Evolutionary conservation across 257 asterid species (phyloP).

Genomic region (Knoxia roxburghii): DNA sequence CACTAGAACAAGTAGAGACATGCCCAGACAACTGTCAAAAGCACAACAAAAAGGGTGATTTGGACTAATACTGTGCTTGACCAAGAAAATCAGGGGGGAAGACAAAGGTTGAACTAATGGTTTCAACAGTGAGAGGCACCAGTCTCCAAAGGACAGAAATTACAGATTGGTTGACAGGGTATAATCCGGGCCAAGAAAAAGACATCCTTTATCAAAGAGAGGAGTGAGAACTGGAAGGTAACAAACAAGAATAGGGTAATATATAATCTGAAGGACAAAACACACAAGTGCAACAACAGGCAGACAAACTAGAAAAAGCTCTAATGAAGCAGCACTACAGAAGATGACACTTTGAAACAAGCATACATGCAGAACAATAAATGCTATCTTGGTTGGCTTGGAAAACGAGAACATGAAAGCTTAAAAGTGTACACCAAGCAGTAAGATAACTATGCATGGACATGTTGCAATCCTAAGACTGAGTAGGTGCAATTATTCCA

Average conservation of each 20-base stretch:
- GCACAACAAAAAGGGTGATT: not conserved
- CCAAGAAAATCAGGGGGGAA: not conserved
- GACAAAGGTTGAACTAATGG: not conserved
- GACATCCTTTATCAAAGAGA: not conserved
- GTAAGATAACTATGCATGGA: not conserved
- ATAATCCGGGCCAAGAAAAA: not conserved
- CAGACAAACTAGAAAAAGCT: not conserved
- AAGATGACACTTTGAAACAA: no score
- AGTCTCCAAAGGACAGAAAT: not conserved
- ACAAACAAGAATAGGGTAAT: not conserved
- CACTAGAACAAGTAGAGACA: constrained; percentile 22
- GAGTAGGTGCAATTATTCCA: not conserved
- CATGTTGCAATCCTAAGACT: not conserved
- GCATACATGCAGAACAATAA: no score
- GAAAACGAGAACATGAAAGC: not conserved
- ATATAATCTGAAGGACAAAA: not conserved
- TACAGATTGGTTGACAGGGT: not conserved
- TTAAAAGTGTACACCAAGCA: not conserved
- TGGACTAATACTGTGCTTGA: not conserved
- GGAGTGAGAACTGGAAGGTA: not conserved
- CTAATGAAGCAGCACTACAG: not conserved
- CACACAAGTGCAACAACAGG: not conserved
- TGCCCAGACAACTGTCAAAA: constrained; percentile 21
- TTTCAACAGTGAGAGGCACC: not conserved
- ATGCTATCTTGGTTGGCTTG: not conserved